Conservation (phyloP, 139 green algal species). For the Astrephomene gubernaculifera region DNA sequence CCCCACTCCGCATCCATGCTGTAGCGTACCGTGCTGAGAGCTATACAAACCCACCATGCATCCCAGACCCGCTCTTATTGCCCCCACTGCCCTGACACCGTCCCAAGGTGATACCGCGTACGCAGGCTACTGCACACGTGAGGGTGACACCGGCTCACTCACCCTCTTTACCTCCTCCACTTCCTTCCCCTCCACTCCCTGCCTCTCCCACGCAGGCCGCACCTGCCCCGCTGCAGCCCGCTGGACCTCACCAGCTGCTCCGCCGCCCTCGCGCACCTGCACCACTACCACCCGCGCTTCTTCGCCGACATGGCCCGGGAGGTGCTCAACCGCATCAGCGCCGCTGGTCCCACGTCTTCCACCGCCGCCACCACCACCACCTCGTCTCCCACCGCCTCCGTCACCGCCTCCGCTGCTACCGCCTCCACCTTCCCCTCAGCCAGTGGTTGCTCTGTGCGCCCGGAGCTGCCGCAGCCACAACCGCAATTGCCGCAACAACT, state of each 20-base stretch:
- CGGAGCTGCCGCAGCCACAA: background rate
- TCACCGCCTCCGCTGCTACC: background rate
- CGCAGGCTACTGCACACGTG: no score
- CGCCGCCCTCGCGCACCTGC: background rate
- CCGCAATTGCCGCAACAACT: background rate
- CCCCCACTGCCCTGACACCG: no score
- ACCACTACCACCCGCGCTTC: background rate
- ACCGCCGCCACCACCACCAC: no score
- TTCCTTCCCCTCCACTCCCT: background rate
- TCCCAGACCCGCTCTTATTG: no score
- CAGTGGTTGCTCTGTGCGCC: no score
- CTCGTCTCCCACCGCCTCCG: background rate
- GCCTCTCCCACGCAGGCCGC: background rate
- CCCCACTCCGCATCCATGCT: no score
- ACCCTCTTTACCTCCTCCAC: no score
- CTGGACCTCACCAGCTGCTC: background rate
- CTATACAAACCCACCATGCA: no score
- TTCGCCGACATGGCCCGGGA: background rate
- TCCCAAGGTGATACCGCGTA: no score
- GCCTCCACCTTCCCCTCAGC: no score
- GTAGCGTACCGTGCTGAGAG: no score
- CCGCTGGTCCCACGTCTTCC: background rate
- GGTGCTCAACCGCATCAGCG: background rate
- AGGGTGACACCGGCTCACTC: no score
- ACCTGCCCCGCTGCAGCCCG: background rate